Evolutionary conservation across 192 early-diverging fungal species (phyloP), one percentile per base, ranked within the genome.

Genomic region (Linnemannia exigua): DNA sequence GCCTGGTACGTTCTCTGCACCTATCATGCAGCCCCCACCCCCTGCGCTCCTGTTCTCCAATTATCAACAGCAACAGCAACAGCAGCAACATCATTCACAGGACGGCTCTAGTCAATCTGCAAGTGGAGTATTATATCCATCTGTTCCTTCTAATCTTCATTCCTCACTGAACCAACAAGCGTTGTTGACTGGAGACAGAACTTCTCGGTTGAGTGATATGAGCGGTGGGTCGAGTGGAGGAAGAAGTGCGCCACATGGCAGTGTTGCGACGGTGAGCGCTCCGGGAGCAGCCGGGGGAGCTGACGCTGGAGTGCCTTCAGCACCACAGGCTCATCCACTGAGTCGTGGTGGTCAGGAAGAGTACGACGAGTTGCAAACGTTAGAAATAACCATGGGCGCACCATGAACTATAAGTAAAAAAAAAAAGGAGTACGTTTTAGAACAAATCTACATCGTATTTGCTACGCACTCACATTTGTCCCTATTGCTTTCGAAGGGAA

Each of bases 31-130:
- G 2, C 73, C 72, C 0, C 46, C 61, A 19, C 79, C 73, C 8
- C 79, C 79, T 17, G 33, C 79, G 11, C 63, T 74, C 7, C 31
- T 81, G 50, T 75, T 81, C 73, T 73, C 79, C 35, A 25, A 69
- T 19, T n/a, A 74, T 28, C 44, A 75, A 15, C 72, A 80, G 19
- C 72, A 79, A 50, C 78, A 79, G 31, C 77, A 70, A 67, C 69
- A 73, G 31, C 71, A 74, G 73, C 78, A 79, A 22, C 78, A 79
- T 6, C 70, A 66, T 25, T 11, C 72, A n/a, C 19, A 31, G 22
- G 20, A 61, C 16, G n/a, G 44, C 9, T 14, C 71, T 11, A 63
- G 58, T 63, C 58, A 63, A 15, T 31, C 58, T 19, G 35, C 33
- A 22, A 54, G 58, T 17, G 54, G 52, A 22, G 74, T 37, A 3